Conservation (phyloP, 495 filamentous ascomycete species). For the Xylaria venustula region DNA sequence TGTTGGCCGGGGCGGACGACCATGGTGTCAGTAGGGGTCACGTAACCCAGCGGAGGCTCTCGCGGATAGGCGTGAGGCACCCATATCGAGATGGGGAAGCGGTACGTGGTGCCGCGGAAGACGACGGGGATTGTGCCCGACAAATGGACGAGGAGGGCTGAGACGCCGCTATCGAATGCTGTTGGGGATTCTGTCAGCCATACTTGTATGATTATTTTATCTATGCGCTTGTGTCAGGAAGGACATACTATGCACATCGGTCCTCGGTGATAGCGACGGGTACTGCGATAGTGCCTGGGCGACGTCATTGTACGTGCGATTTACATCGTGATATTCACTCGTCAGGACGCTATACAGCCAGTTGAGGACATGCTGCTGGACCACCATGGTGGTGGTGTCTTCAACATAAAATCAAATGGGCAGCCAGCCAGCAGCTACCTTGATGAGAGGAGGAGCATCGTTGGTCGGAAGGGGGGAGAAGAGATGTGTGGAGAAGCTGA, state of each 20-base stretch:
- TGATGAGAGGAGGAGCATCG: constrained; percentile 1
- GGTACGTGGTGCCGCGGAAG: constrained; percentile 87
- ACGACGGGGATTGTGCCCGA: constrained; percentile 81
- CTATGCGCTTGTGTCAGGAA: no score
- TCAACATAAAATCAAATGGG: not conserved
- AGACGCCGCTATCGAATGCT: constrained; percentile 89
- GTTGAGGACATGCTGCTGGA: constrained; percentile 83
- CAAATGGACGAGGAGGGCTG: constrained; percentile 83
- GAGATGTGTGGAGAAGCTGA: not conserved
- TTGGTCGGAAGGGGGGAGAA: not conserved
- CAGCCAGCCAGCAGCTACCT: constrained; percentile 8
- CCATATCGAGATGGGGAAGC: constrained; percentile 92
- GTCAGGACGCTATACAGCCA: constrained; percentile 92
- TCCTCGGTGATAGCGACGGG: constrained; percentile 82
- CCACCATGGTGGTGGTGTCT: constrained; percentile 59
- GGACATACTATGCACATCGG: constrained; percentile 88
- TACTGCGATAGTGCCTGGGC: constrained; percentile 78
- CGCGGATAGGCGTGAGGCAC: constrained; percentile 90
- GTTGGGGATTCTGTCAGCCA: constrained; percentile 16
- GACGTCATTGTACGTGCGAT: constrained; percentile 89
- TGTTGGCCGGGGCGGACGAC: constrained; percentile 87
- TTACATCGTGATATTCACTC: constrained; percentile 88
- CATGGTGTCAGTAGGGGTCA: constrained; percentile 87
- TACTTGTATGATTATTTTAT: no score
- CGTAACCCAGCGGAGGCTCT: constrained; percentile 81